phyloP scores from a whole-genome alignment of 2,329 filamentous ascomycete genomes.

The Eutypella sp. region DNA sequence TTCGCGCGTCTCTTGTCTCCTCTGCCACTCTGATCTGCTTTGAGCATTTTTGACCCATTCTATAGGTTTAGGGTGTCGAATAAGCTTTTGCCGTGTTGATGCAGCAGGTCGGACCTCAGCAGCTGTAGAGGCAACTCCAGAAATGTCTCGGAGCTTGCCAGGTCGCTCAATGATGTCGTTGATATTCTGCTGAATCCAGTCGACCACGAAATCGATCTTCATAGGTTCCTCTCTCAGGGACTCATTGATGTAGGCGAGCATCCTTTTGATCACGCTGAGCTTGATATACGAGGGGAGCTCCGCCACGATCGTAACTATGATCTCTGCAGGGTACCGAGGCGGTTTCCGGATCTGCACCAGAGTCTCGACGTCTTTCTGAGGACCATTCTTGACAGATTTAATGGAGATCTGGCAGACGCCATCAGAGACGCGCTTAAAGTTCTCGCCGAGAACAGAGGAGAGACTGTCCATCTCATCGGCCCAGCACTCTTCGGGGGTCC shows the following conservation, averaged over 20 bases:
- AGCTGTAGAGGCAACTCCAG: constrained; percentile 66
- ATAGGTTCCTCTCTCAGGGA: constrained; percentile 79
- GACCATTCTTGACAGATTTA: constrained; percentile 47
- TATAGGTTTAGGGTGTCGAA: constrained; percentile 54
- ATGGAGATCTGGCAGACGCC: constrained; percentile 68
- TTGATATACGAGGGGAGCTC: constrained; percentile 88
- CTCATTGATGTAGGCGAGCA: constrained; percentile 64
- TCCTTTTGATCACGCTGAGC: constrained; percentile 77
- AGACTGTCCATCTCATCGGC: constrained; percentile 79
- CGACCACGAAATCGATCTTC: constrained; percentile 79
- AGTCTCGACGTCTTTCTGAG: constrained; percentile 46
- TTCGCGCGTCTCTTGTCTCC: constrained; percentile 57
- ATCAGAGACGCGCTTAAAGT: constrained; percentile 56
- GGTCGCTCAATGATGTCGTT: constrained; percentile 79
- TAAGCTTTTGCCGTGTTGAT: constrained; percentile 28
- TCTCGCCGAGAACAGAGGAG: constrained; percentile 78
- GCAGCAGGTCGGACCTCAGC: constrained; percentile 43
- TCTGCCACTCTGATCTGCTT: constrained; percentile 65
- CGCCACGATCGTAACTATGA: constrained; percentile 64
- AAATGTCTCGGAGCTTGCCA: constrained; percentile 78
- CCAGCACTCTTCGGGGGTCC: constrained; percentile 64
- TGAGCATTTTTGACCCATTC: constrained; percentile 56
- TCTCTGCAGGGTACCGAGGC: constrained; percentile 65
- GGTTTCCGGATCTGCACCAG: constrained; percentile 65
- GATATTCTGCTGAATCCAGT: constrained; percentile 86